phyloP scores from a whole-genome alignment of 805 yeast species.

The Sugiyamaella chiloensis region DNA sequence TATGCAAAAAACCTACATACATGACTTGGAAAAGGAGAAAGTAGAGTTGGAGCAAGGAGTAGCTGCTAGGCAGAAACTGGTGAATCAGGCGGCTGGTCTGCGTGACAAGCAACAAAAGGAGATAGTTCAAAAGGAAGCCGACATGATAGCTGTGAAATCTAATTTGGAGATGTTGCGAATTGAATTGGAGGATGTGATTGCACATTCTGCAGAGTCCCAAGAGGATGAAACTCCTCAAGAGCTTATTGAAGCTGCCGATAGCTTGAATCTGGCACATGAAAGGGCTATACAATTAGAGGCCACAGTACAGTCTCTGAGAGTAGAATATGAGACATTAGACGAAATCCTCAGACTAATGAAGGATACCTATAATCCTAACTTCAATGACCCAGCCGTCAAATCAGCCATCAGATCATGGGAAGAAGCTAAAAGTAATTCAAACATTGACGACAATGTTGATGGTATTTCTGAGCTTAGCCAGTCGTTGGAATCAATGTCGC shows the following conservation, averaged over 20 bases:
- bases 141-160: constrained; percentile 22
- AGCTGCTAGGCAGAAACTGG: constrained; percentile 33
- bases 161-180: constrained; percentile 28
- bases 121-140: constrained; percentile 21
- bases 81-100: constrained; percentile 29
- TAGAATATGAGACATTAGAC: constrained; percentile 13
- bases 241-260: constrained; percentile 15
- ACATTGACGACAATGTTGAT: background rate
- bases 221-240: constrained; percentile 16
- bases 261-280: background rate
- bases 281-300: background rate
- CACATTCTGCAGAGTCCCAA: constrained; percentile 15
- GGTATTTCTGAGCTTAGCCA: constrained; percentile 10
- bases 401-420: constrained; percentile 51
- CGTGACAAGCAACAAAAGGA: constrained; percentile 23
- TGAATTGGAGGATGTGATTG: constrained; percentile 32
- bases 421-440: constrained; percentile 29
- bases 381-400: constrained; percentile 86
- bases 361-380: constrained; percentile 69
- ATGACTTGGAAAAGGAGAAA: constrained; percentile 22
- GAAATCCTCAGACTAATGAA: constrained; percentile 48
- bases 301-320: background rate
- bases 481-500: constrained; percentile 1
- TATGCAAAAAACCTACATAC: constrained; percentile 42
- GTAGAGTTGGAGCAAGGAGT: constrained; percentile 36